Base-by-base conservation (phyloP, 2,329 filamentous ascomycete genomes). In the Aschersonia sp. region DNA sequence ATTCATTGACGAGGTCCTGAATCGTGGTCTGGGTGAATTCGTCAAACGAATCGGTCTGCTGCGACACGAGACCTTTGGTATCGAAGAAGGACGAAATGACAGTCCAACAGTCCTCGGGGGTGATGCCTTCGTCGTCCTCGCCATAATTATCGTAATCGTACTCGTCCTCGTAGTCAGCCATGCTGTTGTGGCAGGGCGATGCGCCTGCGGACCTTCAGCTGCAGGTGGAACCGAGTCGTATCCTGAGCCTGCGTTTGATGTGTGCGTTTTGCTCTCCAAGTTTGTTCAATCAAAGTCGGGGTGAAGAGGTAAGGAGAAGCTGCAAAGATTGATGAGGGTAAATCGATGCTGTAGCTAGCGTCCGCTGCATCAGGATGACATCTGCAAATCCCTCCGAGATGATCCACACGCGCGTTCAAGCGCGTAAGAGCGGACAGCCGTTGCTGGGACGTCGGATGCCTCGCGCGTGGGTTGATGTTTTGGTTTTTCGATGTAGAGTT, bases 71-170 rank as follows among this genome's bases (percentile, higher is more conserved):
- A 59, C 92, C 91, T 69, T 97, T 98, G 53, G 82, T 78, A 58
- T 96, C 88, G 70, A 98, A 98, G 73, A 96, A 97, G 7, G 92
- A 85, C 49, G 86, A 89, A 63, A 98, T 97, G 60, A 97, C 91
- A 54, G 85, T 85, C 92, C 94, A 98, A 73, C 89, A 96, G 69
- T 98, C 94, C 71, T 97, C 92, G 51, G 89, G 87, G 30, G 89
- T 95, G 69, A 97, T 95, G 56, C 73, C 73, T 51, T 75, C 70
- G 52, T 82, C 78, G 38, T 78, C 81, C 52, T 84, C 80, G 50
- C 76, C 79, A 58, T 84, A 84, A 53, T 80, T 78, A 51, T 83
- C 82, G 61, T 88, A 86, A 53, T 81, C 76, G 64, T 69, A 75
- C 9, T 70, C 68, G 45, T 74, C 70, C 48, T 77, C 74, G 64